phyloP scores from a whole-genome alignment of 2,329 filamentous ascomycete species.

The Phoma herbarum region DNA sequence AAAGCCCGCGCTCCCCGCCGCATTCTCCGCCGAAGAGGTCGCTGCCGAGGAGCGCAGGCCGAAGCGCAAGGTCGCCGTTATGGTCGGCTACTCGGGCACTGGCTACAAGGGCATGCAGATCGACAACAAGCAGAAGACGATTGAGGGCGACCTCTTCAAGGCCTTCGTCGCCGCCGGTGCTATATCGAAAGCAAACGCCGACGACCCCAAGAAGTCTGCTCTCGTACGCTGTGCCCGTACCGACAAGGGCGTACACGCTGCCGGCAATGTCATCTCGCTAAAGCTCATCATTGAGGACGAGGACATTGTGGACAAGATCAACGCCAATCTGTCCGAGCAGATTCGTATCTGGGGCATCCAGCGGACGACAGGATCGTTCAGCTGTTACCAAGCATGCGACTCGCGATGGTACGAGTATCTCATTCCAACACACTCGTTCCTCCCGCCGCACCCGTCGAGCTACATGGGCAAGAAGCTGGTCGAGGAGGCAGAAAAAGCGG shows the following conservation, averaged over 20 bases:
- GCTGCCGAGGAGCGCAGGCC: constrained; percentile 85
- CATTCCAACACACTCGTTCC: constrained; percentile 89
- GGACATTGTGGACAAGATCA: constrained; percentile 90
- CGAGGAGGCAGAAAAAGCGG: constrained; percentile 77
- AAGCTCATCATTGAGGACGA: constrained; percentile 95
- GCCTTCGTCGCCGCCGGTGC: constrained; percentile 91
- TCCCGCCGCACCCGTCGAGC: constrained; percentile 90
- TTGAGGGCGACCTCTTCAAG: constrained; percentile 92
- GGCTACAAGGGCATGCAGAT: constrained; percentile 99
- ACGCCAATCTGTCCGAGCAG: constrained; percentile 81
- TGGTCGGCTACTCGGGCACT: constrained; percentile 95
- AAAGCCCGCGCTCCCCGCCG: constrained; percentile 62
- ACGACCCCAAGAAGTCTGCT: constrained; percentile 95
- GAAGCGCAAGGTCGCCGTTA: constrained; percentile 94
- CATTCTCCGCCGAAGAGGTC: constrained; percentile 81
- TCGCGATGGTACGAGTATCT: constrained; percentile 97
- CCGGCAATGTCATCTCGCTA: constrained; percentile 91
- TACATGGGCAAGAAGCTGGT: constrained; percentile 84
- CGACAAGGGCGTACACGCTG: constrained; percentile 96
- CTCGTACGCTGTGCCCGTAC: constrained; percentile 93
- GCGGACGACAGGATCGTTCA: constrained; percentile 88
- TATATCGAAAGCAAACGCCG: constrained; percentile 95
- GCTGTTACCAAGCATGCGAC: constrained; percentile 93
- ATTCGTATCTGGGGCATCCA: constrained; percentile 96
- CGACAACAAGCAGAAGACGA: constrained; percentile 79